phyloP scores from a whole-genome alignment of 73 alveolate species.

The Halteria grandinella region DNA sequence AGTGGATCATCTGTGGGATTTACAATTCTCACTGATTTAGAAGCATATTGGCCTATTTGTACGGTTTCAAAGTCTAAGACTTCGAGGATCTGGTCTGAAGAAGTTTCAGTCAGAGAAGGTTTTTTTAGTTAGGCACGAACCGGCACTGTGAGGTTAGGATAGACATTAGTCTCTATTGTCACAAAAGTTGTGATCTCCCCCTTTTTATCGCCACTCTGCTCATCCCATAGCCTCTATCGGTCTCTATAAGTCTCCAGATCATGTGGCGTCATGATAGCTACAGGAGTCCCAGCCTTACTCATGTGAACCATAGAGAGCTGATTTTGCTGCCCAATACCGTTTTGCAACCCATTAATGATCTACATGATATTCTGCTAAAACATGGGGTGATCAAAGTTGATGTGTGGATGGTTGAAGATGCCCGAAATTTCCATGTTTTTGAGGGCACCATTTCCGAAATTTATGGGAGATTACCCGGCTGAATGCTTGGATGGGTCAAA shows the following conservation, averaged over 20 bases:
- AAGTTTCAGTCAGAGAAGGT: constrained; percentile 26
- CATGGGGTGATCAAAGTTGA: not conserved
- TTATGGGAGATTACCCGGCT: not conserved
- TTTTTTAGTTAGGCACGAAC: constrained; percentile 23
- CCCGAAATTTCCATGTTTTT: constrained; percentile 6
- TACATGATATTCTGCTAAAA: not conserved
- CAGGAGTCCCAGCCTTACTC: not conserved
- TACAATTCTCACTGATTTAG: constrained; percentile 4
- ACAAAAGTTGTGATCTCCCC: constrained; percentile 15
- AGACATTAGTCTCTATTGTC: constrained; percentile 31
- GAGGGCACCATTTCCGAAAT: not conserved
- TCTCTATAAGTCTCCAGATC: constrained; percentile 23
- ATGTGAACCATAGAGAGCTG: not conserved
- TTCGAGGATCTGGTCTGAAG: constrained; percentile 7
- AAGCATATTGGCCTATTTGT: not conserved
- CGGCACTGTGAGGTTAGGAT: not conserved
- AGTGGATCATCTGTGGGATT: constrained; percentile 42
- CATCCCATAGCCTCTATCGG: constrained; percentile 20
- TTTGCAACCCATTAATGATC: not conserved
- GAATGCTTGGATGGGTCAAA: not conserved
- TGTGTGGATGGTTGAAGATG: not conserved
- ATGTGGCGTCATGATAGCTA: not conserved
- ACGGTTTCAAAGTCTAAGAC: constrained; percentile 8
- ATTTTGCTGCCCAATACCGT: not conserved
- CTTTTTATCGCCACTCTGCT: constrained; percentile 1